These are phyloP conservation scores for Brettanomyces anomalus DNA, from an alignment of 805 yeast species.

Conservation along the genomic window DNA sequence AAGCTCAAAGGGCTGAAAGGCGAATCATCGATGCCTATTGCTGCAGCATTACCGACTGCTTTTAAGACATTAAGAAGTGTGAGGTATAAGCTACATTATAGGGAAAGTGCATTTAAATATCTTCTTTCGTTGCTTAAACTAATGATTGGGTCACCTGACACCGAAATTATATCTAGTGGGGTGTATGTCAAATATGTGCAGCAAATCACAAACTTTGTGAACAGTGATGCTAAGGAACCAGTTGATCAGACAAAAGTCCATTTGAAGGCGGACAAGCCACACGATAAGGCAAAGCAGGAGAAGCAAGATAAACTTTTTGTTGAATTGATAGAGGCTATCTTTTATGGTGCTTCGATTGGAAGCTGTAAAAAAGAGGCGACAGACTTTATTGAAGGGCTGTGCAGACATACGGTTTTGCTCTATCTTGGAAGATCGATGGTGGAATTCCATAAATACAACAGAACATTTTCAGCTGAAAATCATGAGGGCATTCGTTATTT, in stretches of 20 bases:
- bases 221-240: slow-evolving; percentile 26
- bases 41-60: slow-evolving; percentile 79
- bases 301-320: slow-evolving; percentile 59
- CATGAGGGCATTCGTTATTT: slow-evolving; percentile 69
- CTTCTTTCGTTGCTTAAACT: slow-evolving; percentile 57
- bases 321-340: slow-evolving; percentile 58
- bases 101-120: slow-evolving; percentile 71
- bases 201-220: slow-evolving; percentile 35
- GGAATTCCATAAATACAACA: slow-evolving; percentile 56
- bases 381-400: slow-evolving; percentile 49
- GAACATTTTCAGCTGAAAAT: slow-evolving; percentile 67
- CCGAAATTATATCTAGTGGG: slow-evolving; percentile 33
- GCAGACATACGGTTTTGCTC: slow-evolving; percentile 71
- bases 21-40: slow-evolving; percentile 63
- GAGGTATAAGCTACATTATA: slow-evolving; percentile 51
- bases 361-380: slow-evolving; percentile 65
- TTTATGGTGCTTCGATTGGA: slow-evolving; percentile 66
- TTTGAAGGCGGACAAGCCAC: slow-evolving; percentile 32
- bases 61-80: slow-evolving; percentile 65
- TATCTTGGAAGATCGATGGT: slow-evolving; percentile 68
- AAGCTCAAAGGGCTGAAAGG: slow-evolving; percentile 58
- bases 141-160: slow-evolving; percentile 41
- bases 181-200: slow-evolving; percentile 36
- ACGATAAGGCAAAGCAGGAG: slow-evolving; percentile 40
- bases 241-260: slow-evolving; percentile 12